phyloP scores from a whole-genome alignment of 139 green algal species.

The Micromonas pusilla region DNA sequence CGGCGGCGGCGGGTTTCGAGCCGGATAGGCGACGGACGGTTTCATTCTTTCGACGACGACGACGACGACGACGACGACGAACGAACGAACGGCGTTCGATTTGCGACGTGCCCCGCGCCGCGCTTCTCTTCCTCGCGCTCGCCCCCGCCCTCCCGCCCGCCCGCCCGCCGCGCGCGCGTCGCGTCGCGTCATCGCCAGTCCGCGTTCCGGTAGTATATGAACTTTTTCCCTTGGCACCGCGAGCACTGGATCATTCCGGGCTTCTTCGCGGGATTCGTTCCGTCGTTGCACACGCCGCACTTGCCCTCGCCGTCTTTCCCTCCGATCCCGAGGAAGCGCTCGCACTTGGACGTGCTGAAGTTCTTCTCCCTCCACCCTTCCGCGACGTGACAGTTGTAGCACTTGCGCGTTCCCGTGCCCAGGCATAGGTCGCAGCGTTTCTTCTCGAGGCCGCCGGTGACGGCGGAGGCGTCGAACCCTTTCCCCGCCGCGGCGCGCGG shows the following conservation, averaged over 20 bases:
- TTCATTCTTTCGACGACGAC: too few relatives aligned
- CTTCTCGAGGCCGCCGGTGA: not conserved
- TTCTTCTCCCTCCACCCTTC: not conserved
- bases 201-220: not conserved
- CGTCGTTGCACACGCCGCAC: not conserved
- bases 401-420: not conserved
- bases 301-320: not conserved
- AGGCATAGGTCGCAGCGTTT: not conserved
- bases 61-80: too few relatives aligned
- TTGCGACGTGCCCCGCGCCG: too few relatives aligned
- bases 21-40: too few relatives aligned
- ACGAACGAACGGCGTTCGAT: too few relatives aligned
- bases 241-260: not conserved
- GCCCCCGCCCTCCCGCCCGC: too few relatives aligned
- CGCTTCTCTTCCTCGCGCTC: too few relatives aligned
- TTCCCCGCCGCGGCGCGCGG: too few relatives aligned
- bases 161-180: not conserved
- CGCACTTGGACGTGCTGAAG: not conserved
- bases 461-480: too few relatives aligned
- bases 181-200: not conserved
- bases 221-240: not conserved
- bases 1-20: too few relatives aligned
- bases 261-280: not conserved
- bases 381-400: not conserved
- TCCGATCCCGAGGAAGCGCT: not conserved